phyloP scores from a whole-genome alignment of 805 yeast genomes.

The Candida alai region DNA sequence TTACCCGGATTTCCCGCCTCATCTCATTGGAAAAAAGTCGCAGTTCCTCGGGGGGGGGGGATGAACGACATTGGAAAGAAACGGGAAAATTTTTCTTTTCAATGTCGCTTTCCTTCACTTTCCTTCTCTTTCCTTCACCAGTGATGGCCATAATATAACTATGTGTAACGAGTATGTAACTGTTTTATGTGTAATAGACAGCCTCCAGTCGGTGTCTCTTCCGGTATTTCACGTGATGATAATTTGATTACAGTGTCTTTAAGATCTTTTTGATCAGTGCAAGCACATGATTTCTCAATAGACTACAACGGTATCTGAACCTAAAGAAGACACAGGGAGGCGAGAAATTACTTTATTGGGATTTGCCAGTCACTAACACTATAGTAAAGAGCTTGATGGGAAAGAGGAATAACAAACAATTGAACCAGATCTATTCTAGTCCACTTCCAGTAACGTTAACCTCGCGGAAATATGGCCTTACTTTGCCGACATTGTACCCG shows the following conservation, averaged over 20 bases:
- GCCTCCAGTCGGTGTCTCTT: constrained; percentile 1
- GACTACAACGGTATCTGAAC: constrained; percentile 99
- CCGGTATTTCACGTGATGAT: constrained; percentile 14
- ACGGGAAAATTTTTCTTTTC: no score
- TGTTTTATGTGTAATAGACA: no score
- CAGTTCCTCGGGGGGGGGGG: no score
- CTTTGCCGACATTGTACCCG: constrained; percentile 50
- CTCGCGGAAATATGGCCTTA: constrained; percentile 27
- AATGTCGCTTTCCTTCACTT: no score
- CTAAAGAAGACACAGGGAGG: no score
- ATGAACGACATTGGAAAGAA: no score
- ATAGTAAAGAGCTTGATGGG: constrained; percentile 23
- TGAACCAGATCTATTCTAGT: constrained; percentile 31
- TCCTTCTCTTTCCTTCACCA: not conserved
- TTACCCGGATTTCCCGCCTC: no score
- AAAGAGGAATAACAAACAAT: constrained; percentile 29
- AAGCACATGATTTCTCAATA: constrained; percentile 74
- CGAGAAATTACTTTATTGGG: not conserved
- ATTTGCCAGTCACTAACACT: constrained; percentile 13
- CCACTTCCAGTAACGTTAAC: constrained; percentile 57
- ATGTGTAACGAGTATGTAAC: not conserved
- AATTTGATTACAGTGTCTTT: constrained; percentile 18
- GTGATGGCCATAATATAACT: not conserved
- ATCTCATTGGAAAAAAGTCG: no score
- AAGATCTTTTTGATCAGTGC: constrained; percentile 38